Percentiles rank a stretch among this genome's conserved stretches.
Evolutionary conservation across 371 early-diverging fungal species (phyloP).

Genomic region (Apophysomyces trapeziformis): DNA sequence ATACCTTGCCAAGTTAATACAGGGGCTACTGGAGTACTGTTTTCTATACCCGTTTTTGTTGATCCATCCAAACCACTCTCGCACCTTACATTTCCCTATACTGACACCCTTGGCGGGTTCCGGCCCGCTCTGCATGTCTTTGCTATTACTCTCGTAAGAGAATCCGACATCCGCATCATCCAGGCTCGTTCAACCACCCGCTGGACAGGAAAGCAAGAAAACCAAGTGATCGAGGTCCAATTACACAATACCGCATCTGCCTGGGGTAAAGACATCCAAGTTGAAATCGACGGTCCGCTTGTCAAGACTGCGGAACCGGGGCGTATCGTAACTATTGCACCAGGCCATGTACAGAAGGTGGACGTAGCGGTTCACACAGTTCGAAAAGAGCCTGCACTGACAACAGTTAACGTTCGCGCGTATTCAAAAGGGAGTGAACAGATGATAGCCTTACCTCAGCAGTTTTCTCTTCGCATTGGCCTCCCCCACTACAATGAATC

Average conservation of each 20-base stretch:
- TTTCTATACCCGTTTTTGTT: conserved; percentile 25
- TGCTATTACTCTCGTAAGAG: conserved; percentile 14
- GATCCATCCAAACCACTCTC: conserved; percentile 26
- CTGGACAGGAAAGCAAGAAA: neutral
- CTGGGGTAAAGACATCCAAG: neutral
- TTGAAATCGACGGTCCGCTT: conserved; percentile 8
- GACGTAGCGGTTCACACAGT: neutral
- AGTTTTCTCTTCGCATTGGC: conserved; percentile 6
- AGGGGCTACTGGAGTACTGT: conserved; percentile 15
- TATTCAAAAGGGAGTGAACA: neutral
- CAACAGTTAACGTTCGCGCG: neutral
- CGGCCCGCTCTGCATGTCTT: conserved; percentile 15
- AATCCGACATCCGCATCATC: neutral
- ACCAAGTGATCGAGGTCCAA: conserved; percentile 15
- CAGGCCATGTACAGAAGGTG: conserved; percentile 7
- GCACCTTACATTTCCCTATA: conserved; percentile 19
- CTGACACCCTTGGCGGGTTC: conserved; percentile 5
- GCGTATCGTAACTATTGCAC: neutral
- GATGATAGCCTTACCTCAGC: neutral
- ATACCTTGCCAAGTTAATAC: conserved; percentile 15
- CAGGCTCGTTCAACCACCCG: conserved; percentile 10
- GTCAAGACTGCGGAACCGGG: neutral
- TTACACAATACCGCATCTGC: conserved; percentile 6
- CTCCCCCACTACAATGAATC: neutral
- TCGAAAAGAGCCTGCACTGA: neutral